Base-by-base conservation (phyloP, 768 basidiomycete genomes). In the Clitopilus passeckerianus region DNA sequence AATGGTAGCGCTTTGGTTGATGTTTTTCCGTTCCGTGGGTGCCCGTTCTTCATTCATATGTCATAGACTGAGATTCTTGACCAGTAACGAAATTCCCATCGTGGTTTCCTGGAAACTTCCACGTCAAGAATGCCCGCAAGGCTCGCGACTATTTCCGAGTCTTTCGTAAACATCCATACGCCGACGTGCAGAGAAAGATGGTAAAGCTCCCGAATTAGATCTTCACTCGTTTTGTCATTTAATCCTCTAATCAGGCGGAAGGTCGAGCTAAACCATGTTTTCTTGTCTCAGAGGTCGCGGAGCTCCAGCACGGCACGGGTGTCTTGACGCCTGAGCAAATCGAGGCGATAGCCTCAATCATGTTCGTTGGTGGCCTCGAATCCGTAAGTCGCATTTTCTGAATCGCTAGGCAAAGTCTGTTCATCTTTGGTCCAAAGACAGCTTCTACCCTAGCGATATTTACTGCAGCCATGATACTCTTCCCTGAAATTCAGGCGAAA, bases 401-500 rank as follows among this genome's bases (percentile, higher is more conserved):
- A n/a, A n/a, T n/a, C n/a, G n/a, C n/a, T n/a, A n/a, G n/a, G n/a
- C n/a, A n/a, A n/a, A n/a, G n/a, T n/a, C n/a, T n/a, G n/a, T n/a
- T n/a, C n/a, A n/a, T n/a, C n/a, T n/a, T n/a, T n/a, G n/a, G n/a
- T n/a, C n/a, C n/a, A n/a, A n/a, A 75, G 74, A 72, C 68, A 0
- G 69, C 65, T 5, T 65, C 72, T 1, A 60, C 69, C 0, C 58
- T 76, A 1, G 57, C 59, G 5, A 63, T 70, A 1, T 75, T 80
- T 61, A 57, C 78, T 54, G 65, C 78, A 14, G 72, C 73, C 5
- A 76, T 80, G 75, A 67, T 73, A 6, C 60, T 70, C 20, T 62
- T 76, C 59, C 79, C 78, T 0, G 69, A 72, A 6, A 63, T 69
- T 5, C 74, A 74, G 58, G 57, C 55, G 6, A 70, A 64, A 43